Percentiles rank a stretch among this genome's conserved stretches.
Evolutionary conservation across 768 basidiomycete genomes (phyloP).

Genomic region (Trametes punicea): DNA sequence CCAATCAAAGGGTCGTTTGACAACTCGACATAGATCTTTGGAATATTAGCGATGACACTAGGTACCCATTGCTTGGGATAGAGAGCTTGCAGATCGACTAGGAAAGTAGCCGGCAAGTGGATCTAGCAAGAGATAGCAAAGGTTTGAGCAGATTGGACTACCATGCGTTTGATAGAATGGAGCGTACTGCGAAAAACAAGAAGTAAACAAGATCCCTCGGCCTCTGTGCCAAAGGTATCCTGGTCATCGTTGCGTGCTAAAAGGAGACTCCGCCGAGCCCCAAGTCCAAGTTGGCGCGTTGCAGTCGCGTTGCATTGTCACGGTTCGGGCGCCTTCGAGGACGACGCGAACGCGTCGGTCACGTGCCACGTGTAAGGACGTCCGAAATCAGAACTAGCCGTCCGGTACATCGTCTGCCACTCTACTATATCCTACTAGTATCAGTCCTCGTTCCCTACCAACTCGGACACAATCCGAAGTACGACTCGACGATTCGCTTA

Average conservation of each 20-base stretch:
- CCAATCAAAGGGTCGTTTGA: constrained; percentile 69
- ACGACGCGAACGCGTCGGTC: too few species aligned
- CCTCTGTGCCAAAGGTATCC: constrained; percentile 48
- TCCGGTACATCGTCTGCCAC: too few species aligned
- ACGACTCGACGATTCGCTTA: too few species aligned
- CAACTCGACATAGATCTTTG: constrained; percentile 48
- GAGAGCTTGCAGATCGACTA: constrained; percentile 69
- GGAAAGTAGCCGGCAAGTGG: constrained; percentile 66
- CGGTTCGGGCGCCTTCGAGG: too few species aligned
- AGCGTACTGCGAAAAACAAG: constrained; percentile 56
- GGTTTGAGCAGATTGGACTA: constrained; percentile 19
- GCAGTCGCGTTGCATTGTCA: too few species aligned
- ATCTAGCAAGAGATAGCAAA: constrained; percentile 40
- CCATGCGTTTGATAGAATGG: neutral
- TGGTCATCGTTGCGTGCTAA: constrained; percentile 2
- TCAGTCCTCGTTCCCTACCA: too few species aligned
- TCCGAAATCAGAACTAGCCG: too few species aligned
- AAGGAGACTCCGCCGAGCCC: too few species aligned
- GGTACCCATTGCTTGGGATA: constrained; percentile 55
- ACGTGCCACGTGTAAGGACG: too few species aligned
- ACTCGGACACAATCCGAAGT: too few species aligned
- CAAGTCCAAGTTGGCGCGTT: too few species aligned
- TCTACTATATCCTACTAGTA: too few species aligned
- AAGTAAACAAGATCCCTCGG: constrained; percentile 70
- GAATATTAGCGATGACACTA: constrained; percentile 39